phyloP scores from a whole-genome alignment of 352 stramenopile species.

The Pilasporangium apinafurcum region DNA sequence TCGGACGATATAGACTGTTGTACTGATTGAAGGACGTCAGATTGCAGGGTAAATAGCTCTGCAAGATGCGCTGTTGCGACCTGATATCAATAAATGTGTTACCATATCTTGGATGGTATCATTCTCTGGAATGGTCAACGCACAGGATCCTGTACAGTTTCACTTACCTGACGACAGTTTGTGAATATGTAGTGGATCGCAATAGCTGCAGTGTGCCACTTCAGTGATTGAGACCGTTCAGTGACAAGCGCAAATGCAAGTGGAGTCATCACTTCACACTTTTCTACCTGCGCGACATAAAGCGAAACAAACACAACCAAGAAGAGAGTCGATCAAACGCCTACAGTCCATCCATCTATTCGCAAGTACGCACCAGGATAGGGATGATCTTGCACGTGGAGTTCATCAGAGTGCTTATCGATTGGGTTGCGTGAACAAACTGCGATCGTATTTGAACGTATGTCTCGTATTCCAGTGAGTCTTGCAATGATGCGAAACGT shows the following conservation, averaged over 20 bases:
- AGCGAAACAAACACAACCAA: neutral
- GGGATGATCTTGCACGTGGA: conserved; percentile 28
- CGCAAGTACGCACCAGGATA: conserved; percentile 19
- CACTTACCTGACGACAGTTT: conserved; percentile 13
- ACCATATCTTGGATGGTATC: too few species aligned
- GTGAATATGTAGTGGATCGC: conserved; percentile 42
- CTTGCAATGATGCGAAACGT: conserved; percentile 18
- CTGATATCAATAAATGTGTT: neutral
- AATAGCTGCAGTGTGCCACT: conserved; percentile 51
- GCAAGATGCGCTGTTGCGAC: conserved; percentile 7
- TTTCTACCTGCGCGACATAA: conserved; percentile 15
- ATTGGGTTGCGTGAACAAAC: conserved; percentile 41
- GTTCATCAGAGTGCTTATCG: conserved; percentile 44
- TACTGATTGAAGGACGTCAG: too few species aligned
- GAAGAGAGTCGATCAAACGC: too few species aligned
- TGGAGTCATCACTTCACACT: conserved; percentile 33
- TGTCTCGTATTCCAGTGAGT: conserved; percentile 47
- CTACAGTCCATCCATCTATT: neutral
- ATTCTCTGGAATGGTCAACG: neutral
- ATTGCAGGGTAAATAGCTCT: conserved; percentile 11
- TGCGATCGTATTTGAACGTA: conserved; percentile 40
- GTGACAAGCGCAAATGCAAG: conserved; percentile 52
- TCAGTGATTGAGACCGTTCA: conserved; percentile 43
- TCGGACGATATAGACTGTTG: conserved; percentile 4
- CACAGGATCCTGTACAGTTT: too few species aligned